These are phyloP conservation scores for Coelastrella sp. DNA, from an alignment of 139 green algal species.

Conservation along the genomic window DNA sequence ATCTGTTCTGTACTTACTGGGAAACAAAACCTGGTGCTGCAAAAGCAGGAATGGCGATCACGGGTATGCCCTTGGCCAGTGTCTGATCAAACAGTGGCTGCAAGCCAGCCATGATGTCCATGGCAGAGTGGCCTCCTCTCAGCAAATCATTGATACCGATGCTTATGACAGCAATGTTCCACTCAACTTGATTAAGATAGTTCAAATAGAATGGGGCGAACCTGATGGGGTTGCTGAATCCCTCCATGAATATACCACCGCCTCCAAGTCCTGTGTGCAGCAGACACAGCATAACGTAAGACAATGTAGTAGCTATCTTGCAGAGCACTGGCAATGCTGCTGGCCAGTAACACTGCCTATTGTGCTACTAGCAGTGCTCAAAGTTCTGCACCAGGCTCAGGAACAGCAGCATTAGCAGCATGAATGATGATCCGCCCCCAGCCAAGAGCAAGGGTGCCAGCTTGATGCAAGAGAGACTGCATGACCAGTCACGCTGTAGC, in stretches of 20 bases:
- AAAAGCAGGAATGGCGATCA: conserved; percentile 34
- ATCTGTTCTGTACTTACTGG: conserved; percentile 32
- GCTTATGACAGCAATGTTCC: conserved; percentile 20
- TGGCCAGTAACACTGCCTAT: background rate
- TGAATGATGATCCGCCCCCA: too few species aligned
- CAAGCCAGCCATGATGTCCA: conserved; percentile 32
- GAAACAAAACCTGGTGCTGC: conserved; percentile 38
- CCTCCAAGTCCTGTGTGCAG: conserved; percentile 18
- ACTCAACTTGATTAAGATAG: background rate
- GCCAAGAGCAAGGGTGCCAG: background rate
- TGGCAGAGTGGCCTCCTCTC: conserved; percentile 28
- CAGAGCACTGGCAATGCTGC: background rate
- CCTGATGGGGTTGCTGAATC: conserved; percentile 15
- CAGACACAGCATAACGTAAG: background rate
- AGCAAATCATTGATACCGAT: conserved; percentile 51
- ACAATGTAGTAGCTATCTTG: background rate
- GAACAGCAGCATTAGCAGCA: too few species aligned
- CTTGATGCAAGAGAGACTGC: background rate
- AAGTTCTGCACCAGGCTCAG: background rate
- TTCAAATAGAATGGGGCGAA: background rate
- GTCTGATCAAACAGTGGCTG: background rate
- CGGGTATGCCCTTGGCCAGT: conserved; percentile 3
- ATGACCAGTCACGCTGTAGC: background rate
- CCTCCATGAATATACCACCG: conserved; percentile 27
- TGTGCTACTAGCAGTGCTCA: background rate